Conservation (phyloP, 2,329 filamentous ascomycete species). For the Fusarium transvaalense region DNA sequence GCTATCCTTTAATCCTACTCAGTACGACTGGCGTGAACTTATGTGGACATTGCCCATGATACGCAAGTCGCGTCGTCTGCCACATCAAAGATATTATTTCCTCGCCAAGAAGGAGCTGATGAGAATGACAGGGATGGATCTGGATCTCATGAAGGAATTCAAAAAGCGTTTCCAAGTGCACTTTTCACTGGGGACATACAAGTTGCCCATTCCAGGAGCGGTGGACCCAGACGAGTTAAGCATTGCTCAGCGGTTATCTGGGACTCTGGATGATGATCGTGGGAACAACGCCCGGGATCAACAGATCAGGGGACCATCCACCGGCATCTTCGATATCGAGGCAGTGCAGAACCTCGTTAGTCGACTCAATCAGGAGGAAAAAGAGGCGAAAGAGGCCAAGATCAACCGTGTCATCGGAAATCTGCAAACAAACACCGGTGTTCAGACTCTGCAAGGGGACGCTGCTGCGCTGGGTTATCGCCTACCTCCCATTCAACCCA, state of each 20-base stretch:
- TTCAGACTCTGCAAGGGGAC: conserved; percentile 13
- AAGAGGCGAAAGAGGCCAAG: conserved; percentile 1
- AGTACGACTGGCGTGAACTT: conserved; percentile 40
- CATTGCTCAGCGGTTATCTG: conserved; percentile 38
- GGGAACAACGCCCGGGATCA: not conserved
- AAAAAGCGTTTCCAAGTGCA: conserved; percentile 19
- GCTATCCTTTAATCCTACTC: conserved; percentile 4
- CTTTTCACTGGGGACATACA: conserved; percentile 31
- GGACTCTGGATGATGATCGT: conserved; percentile 35
- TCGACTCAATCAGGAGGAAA: conserved; percentile 9
- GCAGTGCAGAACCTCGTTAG: conserved; percentile 14
- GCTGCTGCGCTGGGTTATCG: conserved; percentile 22
- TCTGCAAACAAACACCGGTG: not conserved
- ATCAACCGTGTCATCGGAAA: conserved; percentile 1
- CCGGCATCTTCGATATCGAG: conserved; percentile 28
- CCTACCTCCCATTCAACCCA: conserved; percentile 17
- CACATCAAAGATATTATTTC: conserved; percentile 37
- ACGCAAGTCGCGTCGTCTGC: conserved; percentile 39
- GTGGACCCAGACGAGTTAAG: conserved; percentile 22
- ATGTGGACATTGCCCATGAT: conserved; percentile 43
- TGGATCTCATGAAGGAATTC: conserved; percentile 30
- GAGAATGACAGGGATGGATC: conserved; percentile 20
- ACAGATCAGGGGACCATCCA: conserved; percentile 25
- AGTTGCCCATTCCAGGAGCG: conserved; percentile 31
- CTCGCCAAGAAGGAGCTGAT: conserved; percentile 44